Conservation (phyloP, 2,329 filamentous ascomycete species). For the Arthrinium phaeospermum region DNA sequence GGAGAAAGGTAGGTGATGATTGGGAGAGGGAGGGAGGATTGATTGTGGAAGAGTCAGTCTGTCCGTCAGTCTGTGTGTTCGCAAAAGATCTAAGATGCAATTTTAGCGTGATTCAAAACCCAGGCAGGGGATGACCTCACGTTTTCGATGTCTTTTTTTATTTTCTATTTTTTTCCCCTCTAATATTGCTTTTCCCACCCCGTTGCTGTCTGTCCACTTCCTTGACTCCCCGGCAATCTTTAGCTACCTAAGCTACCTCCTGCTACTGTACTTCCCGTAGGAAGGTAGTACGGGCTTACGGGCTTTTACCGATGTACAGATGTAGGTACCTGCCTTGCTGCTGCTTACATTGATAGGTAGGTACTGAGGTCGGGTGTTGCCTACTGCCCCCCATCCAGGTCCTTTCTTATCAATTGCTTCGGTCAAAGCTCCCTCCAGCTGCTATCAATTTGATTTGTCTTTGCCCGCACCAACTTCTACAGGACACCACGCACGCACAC, state of each 20-base stretch:
- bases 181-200: neutral
- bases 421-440: too few species aligned
- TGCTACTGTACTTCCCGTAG: neutral
- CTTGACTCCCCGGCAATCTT: neutral
- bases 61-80: slow-evolving; percentile 11
- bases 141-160: slow-evolving; percentile 5
- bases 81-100: slow-evolving; percentile 18
- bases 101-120: slow-evolving; percentile 18
- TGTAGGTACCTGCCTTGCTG: neutral
- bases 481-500: neutral
- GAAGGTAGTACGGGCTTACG: neutral
- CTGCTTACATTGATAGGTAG: too few species aligned
- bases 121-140: slow-evolving; percentile 17
- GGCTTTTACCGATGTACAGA: neutral
- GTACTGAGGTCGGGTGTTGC: too few species aligned
- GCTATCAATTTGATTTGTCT: too few species aligned
- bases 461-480: too few species aligned
- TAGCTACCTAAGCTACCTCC: neutral
- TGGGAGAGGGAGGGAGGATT: neutral
- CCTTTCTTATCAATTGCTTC: too few species aligned
- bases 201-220: slow-evolving; percentile 13
- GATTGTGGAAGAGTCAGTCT: neutral
- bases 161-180: neutral
- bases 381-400: too few species aligned
- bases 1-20: neutral